These are phyloP conservation scores for Discostella stelligeroides DNA, from an alignment of 108 stramenopile genomes.

Conservation along the genomic window DNA sequence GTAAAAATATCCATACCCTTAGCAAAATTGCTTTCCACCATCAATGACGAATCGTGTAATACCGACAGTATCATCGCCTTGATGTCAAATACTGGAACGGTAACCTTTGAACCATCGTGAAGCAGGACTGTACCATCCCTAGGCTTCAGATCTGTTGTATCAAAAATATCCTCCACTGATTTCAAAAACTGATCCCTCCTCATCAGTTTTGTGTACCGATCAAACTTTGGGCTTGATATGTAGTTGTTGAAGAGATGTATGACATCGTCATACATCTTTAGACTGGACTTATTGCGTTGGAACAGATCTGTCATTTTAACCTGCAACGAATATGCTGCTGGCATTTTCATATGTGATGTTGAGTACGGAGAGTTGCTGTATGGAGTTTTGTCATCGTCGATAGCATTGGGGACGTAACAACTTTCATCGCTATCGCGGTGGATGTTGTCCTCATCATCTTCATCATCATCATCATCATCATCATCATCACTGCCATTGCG, in stretches of 20 bases:
- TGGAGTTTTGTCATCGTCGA: too few relatives aligned
- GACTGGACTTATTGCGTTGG: not conserved
- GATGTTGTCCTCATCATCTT: too few relatives aligned
- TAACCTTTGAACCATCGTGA: not conserved
- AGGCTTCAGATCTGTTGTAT: not conserved
- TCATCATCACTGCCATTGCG: too few relatives aligned
- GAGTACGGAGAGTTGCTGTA: too few relatives aligned
- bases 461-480: too few relatives aligned
- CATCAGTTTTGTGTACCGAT: not conserved
- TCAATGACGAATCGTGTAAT: conserved; percentile 3
- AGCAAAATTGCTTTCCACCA: conserved; percentile 11
- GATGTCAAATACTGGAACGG: conserved; percentile 15
- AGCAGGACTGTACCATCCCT: not conserved
- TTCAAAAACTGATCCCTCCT: not conserved
- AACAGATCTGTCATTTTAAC: too few relatives aligned
- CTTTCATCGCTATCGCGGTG: too few relatives aligned
- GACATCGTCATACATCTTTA: not conserved
- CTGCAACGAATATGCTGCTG: not conserved
- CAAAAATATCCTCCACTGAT: not conserved
- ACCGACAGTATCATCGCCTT: not conserved
- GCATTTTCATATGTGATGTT: too few relatives aligned
- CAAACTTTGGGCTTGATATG: not conserved
- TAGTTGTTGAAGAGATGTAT: not conserved
- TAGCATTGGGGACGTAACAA: too few relatives aligned
- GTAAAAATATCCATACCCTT: not conserved